Conservation (phyloP, 1,139 yeast genomes). For the Scheffersomyces quercinus region DNA sequence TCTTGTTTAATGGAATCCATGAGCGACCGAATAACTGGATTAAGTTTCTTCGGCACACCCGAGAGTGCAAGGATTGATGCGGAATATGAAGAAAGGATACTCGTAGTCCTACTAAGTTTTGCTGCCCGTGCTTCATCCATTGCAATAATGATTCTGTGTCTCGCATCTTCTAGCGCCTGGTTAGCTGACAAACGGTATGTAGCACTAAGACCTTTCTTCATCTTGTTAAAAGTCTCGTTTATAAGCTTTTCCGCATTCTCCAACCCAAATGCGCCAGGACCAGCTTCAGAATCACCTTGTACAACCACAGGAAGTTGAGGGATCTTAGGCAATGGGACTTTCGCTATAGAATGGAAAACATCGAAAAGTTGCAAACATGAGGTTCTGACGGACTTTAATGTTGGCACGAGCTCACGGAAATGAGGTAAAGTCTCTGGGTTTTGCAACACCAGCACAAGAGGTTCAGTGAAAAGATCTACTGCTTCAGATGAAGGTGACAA, state of each 20-base stretch:
- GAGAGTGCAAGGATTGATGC: slow-evolving; percentile 65
- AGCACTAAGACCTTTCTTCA: slow-evolving; percentile 66
- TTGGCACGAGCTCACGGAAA: slow-evolving; percentile 86
- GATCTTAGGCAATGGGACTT: slow-evolving; percentile 69
- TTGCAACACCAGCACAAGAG: slow-evolving; percentile 38
- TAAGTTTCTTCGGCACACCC: slow-evolving; percentile 80
- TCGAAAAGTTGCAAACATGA: slow-evolving; percentile 83
- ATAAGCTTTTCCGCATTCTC: slow-evolving; percentile 74
- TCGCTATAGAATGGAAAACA: slow-evolving; percentile 75
- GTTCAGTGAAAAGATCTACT: slow-evolving; percentile 25
- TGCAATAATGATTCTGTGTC: slow-evolving; percentile 63
- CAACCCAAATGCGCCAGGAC: slow-evolving; percentile 87
- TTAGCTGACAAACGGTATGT: slow-evolving; percentile 71
- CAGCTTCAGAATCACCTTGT: slow-evolving; percentile 93
- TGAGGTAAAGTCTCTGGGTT: slow-evolving; percentile 50
- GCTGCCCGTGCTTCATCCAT: slow-evolving; percentile 69
- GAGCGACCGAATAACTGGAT: slow-evolving; percentile 83
- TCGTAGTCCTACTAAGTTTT: slow-evolving; percentile 52
- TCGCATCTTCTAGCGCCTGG: slow-evolving; percentile 79
- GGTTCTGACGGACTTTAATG: slow-evolving; percentile 79
- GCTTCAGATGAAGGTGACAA: slow-evolving; percentile 17
- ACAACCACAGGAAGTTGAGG: slow-evolving; percentile 88
- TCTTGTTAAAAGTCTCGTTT: slow-evolving; percentile 63
- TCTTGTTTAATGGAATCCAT: slow-evolving; percentile 93
- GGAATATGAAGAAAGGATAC: slow-evolving; percentile 74